Evolutionary conservation across 441 rosid genomes (phyloP), one percentile per base, ranked within the genome.

Genomic region (Kokia cookei): DNA sequence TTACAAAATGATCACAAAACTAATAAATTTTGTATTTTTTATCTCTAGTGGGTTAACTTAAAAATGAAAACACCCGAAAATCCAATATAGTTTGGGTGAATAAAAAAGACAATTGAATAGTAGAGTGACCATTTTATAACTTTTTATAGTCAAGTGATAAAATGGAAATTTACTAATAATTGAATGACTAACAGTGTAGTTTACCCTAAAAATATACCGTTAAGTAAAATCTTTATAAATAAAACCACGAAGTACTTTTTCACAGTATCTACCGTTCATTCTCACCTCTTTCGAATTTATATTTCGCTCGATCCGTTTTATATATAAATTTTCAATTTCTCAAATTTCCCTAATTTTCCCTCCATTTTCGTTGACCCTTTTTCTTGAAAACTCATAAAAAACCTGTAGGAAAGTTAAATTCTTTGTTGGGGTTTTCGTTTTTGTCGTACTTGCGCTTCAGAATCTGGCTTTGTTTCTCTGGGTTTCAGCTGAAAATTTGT

Each of bases 221-320:
- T 35, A 35, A 35, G 17, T 50, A 15, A 50, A 50, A 50, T 15
- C 54, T 37, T 63, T 71, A 81, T 81, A 81, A 78, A 76, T 37
- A 50, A 58, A 63, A 60, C 7, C n/a, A 5, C 40, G 42, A 42
- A 37, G 6, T 48, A 19, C 24, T n/a, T n/a, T n/a, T n/a, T n/a
- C 32, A 1, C 3, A 24, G 54, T 75, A 12, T 72, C 76, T 22
- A 19, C 47, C 72, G 29, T 55, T 51, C 53, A 54, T 8, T 37
- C 10, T 37, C 6, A 19, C 54, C 58, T 70, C 73, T 51, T 37
- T 37, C n/a, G 32, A 48, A 19, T 69, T 53, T 2, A 5, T 17
- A 51, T 51, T 51, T 51, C 32, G 13, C 58, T 66, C n/a, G 65
- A 63, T 69, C 53, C 60, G 19, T 12, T 37, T 37, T 37, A 37